phyloP scores from a whole-genome alignment of 2,329 filamentous ascomycete species.

The Microthyrium microscopicum region DNA sequence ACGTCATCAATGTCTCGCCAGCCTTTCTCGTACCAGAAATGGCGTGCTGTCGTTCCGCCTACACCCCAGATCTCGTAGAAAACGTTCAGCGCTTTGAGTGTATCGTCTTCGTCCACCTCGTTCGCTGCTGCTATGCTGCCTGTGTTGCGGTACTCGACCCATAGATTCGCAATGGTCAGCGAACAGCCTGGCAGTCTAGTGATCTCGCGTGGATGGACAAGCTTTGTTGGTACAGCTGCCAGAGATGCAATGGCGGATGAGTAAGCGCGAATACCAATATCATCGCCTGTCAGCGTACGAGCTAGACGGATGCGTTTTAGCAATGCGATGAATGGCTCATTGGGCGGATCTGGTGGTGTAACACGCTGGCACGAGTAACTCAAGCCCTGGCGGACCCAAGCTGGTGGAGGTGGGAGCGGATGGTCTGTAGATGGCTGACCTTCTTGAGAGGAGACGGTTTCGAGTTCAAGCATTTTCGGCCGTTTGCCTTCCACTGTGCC shows the following conservation, averaged over 20 bases:
- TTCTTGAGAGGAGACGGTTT: constrained; percentile 70
- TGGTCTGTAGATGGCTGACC: constrained; percentile 19
- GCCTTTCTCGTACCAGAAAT: constrained; percentile 60
- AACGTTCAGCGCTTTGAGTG: constrained; percentile 43
- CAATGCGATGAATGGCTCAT: constrained; percentile 55
- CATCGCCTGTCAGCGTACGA: constrained; percentile 54
- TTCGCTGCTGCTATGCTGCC: constrained; percentile 47
- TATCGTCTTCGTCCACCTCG: constrained; percentile 46
- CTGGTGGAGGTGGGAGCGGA: constrained; percentile 55
- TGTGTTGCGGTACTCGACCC: constrained; percentile 53
- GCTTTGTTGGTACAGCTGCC: constrained; percentile 56
- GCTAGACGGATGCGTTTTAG: constrained; percentile 59
- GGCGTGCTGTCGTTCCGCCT: constrained; percentile 59
- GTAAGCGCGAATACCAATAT: constrained; percentile 71
- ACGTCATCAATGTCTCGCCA: constrained; percentile 81
- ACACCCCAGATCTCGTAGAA: constrained; percentile 93
- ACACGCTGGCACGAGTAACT: constrained; percentile 68
- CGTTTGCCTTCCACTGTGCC: background rate
- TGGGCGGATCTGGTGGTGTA: constrained; percentile 53
- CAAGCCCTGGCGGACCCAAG: constrained; percentile 46
- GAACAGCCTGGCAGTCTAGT: constrained; percentile 59
- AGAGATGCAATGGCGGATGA: constrained; percentile 72
- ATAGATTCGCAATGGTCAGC: constrained; percentile 60
- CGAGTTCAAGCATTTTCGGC: background rate
- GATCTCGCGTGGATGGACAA: constrained; percentile 29